Evolutionary conservation across 2,329 filamentous ascomycete genomes (phyloP).

Genomic region (Penicillium brevicompactum): DNA sequence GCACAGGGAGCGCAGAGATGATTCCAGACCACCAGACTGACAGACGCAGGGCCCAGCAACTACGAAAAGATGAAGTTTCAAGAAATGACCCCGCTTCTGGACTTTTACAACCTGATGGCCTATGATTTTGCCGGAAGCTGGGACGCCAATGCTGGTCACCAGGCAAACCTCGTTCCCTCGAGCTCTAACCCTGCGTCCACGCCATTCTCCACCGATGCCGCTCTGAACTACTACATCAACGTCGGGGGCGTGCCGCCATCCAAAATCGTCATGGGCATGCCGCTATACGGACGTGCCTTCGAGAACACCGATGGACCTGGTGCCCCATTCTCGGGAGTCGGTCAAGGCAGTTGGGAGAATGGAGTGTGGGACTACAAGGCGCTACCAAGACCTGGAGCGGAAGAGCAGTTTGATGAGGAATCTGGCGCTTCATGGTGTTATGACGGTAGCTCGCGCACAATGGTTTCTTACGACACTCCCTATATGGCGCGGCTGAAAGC

Average conservation of each 20-base stretch:
- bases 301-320: constrained; percentile 77
- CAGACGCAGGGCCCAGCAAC: constrained; percentile 44
- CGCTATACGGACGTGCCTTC: constrained; percentile 90
- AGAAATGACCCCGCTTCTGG: constrained; percentile 51
- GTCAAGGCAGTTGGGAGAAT: constrained; percentile 74
- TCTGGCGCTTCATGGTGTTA: constrained; percentile 78
- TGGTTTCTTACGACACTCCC: constrained; percentile 72
- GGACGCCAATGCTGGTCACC: constrained; percentile 73
- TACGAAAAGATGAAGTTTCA: constrained; percentile 49
- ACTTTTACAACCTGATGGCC: constrained; percentile 69
- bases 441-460: constrained; percentile 60
- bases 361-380: constrained; percentile 89
- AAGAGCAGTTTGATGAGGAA: constrained; percentile 64
- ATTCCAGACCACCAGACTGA: constrained; percentile 47
- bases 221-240: constrained; percentile 69
- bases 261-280: constrained; percentile 92
- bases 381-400: constrained; percentile 68
- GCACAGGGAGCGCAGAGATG: constrained; percentile 41
- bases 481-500: constrained; percentile 69
- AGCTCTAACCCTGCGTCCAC: constrained; percentile 64
- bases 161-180: constrained; percentile 74
- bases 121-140: constrained; percentile 87
- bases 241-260: constrained; percentile 60
- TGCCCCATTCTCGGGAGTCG: constrained; percentile 69
- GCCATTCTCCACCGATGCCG: constrained; percentile 73